Evolutionary conservation across 1,284 basidiomycete genomes (phyloP).

Genomic region (Exobasidium cylindrosporum): DNA sequence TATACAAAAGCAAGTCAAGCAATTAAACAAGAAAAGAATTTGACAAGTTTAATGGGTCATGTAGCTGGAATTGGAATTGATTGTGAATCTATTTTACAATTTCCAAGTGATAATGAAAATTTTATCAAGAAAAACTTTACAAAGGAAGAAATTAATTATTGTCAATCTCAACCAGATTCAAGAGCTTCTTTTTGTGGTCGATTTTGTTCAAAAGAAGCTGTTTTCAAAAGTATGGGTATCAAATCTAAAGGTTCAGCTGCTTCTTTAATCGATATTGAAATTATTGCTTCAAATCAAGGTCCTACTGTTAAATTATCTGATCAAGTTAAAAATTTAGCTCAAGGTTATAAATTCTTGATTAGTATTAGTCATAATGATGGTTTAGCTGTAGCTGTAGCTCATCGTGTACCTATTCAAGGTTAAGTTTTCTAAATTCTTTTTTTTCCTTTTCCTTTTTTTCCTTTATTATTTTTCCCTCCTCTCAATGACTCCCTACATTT

Average conservation of each 20-base stretch:
- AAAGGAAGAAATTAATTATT: slow-evolving; percentile 79
- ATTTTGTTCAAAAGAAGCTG: slow-evolving; percentile 96
- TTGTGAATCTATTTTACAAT: slow-evolving; percentile 82
- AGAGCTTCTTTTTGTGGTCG: slow-evolving; percentile 88
- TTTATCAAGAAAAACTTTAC: slow-evolving; percentile 94
- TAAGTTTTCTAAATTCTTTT: not conserved
- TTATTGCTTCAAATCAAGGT: slow-evolving; percentile 65
- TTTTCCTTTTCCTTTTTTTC: not conserved
- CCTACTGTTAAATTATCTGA: slow-evolving; percentile 76
- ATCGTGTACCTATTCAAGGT: slow-evolving; percentile 22
- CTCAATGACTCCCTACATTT: too few species aligned
- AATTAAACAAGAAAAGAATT: slow-evolving; percentile 30
- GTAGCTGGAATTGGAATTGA: slow-evolving; percentile 68
- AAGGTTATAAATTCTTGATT: slow-evolving; percentile 66
- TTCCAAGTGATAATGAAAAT: slow-evolving; percentile 83
- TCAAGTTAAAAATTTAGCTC: slow-evolving; percentile 62
- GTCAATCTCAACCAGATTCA: slow-evolving; percentile 78
- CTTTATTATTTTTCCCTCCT: not conserved
- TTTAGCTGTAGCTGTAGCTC: slow-evolving; percentile 44
- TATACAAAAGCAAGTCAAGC: slow-evolving; percentile 37
- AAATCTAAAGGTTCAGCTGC: slow-evolving; percentile 87
- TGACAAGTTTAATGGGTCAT: slow-evolving; percentile 57
- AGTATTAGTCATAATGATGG: slow-evolving; percentile 74
- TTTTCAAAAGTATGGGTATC: slow-evolving; percentile 95
- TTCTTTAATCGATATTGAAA: slow-evolving; percentile 93